Percentiles rank a stretch among this genome's conserved stretches.
phyloP scores from a whole-genome alignment of 2,329 filamentous ascomycete species.

The Zymoseptoria pseudotritici region DNA sequence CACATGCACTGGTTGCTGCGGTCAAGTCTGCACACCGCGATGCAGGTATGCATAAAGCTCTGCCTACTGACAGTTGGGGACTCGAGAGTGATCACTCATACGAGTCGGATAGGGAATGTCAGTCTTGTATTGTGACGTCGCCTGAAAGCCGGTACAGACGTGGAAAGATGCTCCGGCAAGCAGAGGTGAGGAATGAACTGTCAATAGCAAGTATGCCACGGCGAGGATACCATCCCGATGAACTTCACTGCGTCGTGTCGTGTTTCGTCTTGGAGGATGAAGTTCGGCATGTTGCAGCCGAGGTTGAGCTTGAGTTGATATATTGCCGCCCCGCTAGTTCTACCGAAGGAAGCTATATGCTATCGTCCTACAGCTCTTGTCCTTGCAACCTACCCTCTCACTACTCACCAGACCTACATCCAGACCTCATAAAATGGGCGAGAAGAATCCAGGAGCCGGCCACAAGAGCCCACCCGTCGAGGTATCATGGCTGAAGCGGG shows the following conservation, averaged over 20 bases:
- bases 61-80: neutral
- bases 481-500: conserved; percentile 65
- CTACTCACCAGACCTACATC: neutral
- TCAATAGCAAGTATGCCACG: neutral
- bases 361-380: neutral
- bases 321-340: neutral
- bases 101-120: neutral
- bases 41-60: neutral
- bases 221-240: too few species aligned
- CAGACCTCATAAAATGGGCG: conserved; percentile 9
- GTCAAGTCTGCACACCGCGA: too few species aligned
- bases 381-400: neutral
- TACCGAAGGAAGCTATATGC: neutral
- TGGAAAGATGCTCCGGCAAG: neutral
- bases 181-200: neutral
- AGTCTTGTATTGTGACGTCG: neutral
- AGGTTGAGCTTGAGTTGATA: neutral
- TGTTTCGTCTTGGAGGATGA: neutral
- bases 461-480: conserved; percentile 70
- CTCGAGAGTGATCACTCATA: neutral
- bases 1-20: too few species aligned
- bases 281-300: neutral
- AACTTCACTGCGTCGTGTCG: too few species aligned
- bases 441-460: conserved; percentile 50
- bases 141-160: neutral